Evolutionary conservation across 1,284 basidiomycete species (phyloP).

Genomic region (Testicularia cyperi): DNA sequence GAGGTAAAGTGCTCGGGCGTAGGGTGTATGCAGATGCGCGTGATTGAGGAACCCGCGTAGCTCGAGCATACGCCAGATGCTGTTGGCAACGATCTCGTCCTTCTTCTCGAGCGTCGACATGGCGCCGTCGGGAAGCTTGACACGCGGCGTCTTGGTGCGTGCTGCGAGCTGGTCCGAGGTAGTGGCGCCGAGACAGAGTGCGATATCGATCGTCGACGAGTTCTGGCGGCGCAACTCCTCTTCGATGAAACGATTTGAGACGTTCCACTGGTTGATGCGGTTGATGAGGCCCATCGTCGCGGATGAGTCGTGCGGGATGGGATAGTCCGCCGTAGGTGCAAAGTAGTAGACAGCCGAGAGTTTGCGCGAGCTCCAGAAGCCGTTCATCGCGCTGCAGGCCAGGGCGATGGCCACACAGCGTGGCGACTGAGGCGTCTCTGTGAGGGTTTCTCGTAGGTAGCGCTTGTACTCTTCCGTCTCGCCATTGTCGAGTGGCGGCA

Average conservation of each 20-base stretch:
- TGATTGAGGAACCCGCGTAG: slow-evolving; percentile 88
- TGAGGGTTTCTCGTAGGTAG: slow-evolving; percentile 93
- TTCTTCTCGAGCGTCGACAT: slow-evolving; percentile 77
- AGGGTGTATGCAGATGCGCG: slow-evolving; percentile 79
- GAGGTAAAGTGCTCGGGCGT: slow-evolving; percentile 81
- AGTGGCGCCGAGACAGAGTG: slow-evolving; percentile 88
- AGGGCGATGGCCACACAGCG: slow-evolving; percentile 75
- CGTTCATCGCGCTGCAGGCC: slow-evolving; percentile 47
- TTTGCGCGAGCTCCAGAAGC: slow-evolving; percentile 55
- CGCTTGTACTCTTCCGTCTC: slow-evolving; percentile 90
- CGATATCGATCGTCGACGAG: slow-evolving; percentile 96
- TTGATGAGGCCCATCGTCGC: slow-evolving; percentile 84
- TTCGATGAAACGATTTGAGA: slow-evolving; percentile 81
- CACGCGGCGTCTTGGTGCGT: slow-evolving; percentile 46
- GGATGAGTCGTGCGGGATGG: slow-evolving; percentile 63
- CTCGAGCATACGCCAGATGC: slow-evolving; percentile 96
- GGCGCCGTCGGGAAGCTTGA: slow-evolving; percentile 29
- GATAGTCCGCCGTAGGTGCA: slow-evolving; percentile 35
- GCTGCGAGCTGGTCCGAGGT: slow-evolving; percentile 43
- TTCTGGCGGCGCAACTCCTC: slow-evolving; percentile 94
- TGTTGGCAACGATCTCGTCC: slow-evolving; percentile 96
- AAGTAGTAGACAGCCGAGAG: slow-evolving; percentile 54
- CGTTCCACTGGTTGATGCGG: slow-evolving; percentile 87
- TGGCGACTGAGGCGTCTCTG: slow-evolving; percentile 83
- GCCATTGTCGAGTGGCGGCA: slow-evolving; percentile 88